Conservation (phyloP, 169 alveolate genomes). For the Plasmodium coatneyi region DNA sequence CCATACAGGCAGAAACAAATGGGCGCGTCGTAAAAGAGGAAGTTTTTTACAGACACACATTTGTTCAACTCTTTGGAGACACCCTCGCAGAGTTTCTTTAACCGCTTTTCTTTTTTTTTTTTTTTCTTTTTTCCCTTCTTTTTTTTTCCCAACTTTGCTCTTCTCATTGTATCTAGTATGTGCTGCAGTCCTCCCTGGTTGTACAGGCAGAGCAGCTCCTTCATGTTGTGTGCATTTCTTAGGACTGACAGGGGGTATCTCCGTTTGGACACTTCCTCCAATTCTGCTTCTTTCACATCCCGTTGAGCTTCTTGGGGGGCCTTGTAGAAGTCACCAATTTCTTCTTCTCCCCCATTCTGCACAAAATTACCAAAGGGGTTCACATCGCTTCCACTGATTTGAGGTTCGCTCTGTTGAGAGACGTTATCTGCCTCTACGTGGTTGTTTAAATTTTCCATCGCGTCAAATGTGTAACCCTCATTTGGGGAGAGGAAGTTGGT, state of each 20-base stretch:
- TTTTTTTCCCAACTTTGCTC: neutral
- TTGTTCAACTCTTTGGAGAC: conserved; percentile 27
- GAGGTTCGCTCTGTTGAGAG: neutral
- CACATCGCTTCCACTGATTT: neutral
- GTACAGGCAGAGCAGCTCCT: conserved; percentile 32
- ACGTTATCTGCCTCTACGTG: neutral
- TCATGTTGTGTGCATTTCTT: conserved; percentile 19
- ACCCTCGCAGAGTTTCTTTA: neutral
- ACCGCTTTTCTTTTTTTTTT: neutral
- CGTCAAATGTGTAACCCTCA: neutral
- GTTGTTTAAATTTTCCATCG: neutral
- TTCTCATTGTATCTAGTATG: conserved; percentile 30
- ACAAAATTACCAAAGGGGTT: neutral
- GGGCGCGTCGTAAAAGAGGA: conserved; percentile 51
- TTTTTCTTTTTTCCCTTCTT: neutral
- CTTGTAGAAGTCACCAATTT: neutral
- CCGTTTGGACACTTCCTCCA: neutral
- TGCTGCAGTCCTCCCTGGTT: conserved; percentile 41
- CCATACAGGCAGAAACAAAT: conserved; percentile 64
- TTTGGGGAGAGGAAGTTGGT: neutral
- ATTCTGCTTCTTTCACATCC: neutral
- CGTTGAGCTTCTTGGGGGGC: neutral
- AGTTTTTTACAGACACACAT: conserved; percentile 37
- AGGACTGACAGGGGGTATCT: conserved; percentile 2
- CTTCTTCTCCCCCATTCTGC: neutral